Conservation (phyloP, 805 yeast species). For the Candida arabinofermentans region DNA sequence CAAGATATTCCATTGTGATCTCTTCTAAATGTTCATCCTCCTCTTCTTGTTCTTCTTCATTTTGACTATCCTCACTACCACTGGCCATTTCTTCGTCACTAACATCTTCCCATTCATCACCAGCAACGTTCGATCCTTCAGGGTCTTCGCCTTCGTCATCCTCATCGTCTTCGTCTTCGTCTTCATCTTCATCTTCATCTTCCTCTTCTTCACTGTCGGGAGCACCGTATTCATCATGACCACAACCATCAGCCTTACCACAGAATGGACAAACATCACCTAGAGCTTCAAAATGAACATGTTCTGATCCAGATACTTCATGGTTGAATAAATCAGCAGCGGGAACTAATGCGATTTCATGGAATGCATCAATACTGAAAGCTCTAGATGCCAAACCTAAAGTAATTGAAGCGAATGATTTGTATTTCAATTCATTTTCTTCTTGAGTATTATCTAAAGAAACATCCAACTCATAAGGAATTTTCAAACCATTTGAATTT, state of each 20-base stretch:
- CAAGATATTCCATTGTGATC: constrained; percentile 31
- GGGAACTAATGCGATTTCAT: constrained; percentile 77
- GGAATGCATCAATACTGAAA: constrained; percentile 73
- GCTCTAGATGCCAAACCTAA: constrained; percentile 72
- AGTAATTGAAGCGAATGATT: constrained; percentile 51
- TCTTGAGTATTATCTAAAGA: constrained; percentile 12
- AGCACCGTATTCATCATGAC: constrained; percentile 27
- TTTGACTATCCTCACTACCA: constrained; percentile 19
- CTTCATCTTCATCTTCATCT: constrained; percentile 26
- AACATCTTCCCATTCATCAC: constrained; percentile 23
- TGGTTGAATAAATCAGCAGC: constrained; percentile 91
- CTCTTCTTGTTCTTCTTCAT: constrained; percentile 19
- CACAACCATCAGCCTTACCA: constrained; percentile 30
- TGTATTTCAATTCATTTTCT: constrained; percentile 30
- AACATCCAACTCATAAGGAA: constrained; percentile 35
- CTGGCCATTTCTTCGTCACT: constrained; percentile 13
- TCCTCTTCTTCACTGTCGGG: constrained; percentile 29
- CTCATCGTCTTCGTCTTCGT: constrained; percentile 19
- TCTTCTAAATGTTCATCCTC: constrained; percentile 20
- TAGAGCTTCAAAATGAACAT: constrained; percentile 62
- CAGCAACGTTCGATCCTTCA: constrained; percentile 22
- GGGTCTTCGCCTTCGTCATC: constrained; percentile 18
- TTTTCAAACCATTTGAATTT: constrained; percentile 24
- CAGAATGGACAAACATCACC: constrained; percentile 34
- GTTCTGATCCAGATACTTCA: constrained; percentile 45